phyloP scores from a whole-genome alignment of 805 yeast genomes.

The Barnettozyma sucrosica region DNA sequence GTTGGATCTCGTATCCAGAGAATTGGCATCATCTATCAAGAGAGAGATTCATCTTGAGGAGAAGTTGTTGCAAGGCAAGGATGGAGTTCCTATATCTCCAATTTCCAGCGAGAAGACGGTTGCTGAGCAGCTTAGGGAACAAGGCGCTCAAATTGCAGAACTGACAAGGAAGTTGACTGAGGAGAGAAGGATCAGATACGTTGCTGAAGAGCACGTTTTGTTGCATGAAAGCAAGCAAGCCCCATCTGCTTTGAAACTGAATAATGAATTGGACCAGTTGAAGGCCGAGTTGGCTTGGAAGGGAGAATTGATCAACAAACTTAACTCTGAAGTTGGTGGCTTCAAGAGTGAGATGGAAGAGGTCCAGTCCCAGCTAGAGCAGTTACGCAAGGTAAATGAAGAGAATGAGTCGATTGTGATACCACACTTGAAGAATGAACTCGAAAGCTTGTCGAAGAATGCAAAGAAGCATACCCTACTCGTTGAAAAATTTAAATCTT shows the following conservation, averaged over 20 bases:
- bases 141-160: slow-evolving; percentile 40
- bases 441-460: slow-evolving; percentile 29
- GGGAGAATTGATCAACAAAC: slow-evolving; percentile 42
- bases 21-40: slow-evolving; percentile 64
- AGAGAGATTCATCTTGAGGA: slow-evolving; percentile 61
- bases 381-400: slow-evolving; percentile 35
- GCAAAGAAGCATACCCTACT: slow-evolving; percentile 19
- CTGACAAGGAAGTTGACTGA: slow-evolving; percentile 53
- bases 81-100: slow-evolving; percentile 2
- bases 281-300: slow-evolving; percentile 41
- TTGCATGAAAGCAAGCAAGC: slow-evolving; percentile 45
- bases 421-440: slow-evolving; percentile 41
- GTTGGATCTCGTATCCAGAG: slow-evolving; percentile 62
- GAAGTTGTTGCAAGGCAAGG: slow-evolving; percentile 23
- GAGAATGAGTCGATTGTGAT: slow-evolving; percentile 37
- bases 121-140: slow-evolving; percentile 26
- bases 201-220: slow-evolving; percentile 66
- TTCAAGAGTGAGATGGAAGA: slow-evolving; percentile 31
- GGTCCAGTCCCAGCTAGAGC: slow-evolving; percentile 35
- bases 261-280: slow-evolving; percentile 50
- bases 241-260: slow-evolving; percentile 50
- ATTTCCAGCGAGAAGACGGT: neutral
- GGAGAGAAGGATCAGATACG: slow-evolving; percentile 59
- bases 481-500: slow-evolving; percentile 24
- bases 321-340: slow-evolving; percentile 41